Evolutionary conservation across 2,329 filamentous ascomycete genomes (phyloP), one percentile per base, ranked within the genome.

Genomic region (Calonectria honghensis): DNA sequence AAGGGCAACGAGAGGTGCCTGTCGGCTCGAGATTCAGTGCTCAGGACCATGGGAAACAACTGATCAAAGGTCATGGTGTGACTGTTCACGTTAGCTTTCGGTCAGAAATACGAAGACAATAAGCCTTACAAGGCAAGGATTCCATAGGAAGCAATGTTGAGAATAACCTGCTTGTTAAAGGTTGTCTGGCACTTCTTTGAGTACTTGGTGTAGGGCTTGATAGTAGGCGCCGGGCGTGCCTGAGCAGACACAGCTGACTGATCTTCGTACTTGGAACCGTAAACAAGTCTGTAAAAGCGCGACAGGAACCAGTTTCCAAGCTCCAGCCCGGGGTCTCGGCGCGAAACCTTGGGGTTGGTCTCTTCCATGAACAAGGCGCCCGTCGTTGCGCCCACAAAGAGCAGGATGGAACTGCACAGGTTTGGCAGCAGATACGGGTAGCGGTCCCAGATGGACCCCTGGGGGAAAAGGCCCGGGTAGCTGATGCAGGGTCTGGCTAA

Each of bases 61-160:
- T 98, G 95, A 85, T 99, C 97, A 80, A 98, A 97, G 0, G 96
- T 97, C 86, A 99, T 98, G 14, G 96, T 98, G 86, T 98, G 96
- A 87, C 96, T 98, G 81, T 41, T 75, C 35, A 31, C 37, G 18
- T 32, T 50, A 71, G 63, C 81, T 73, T 75, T 10, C 24, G 54
- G 37, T 2, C 13, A 5, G 10, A 2, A 16, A 27, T 14, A 37
- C 18, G 0, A 18, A 9, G 7, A 32, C 18, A 11, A 14, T 2
- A 14, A 27, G 93, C 32, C 95, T 91, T 90, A 98, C 96, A 98
- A 98, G 76, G 96, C 96, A 72, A 98, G 89, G 80, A 98, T 95
- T 57, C 96, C 96, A 83, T 97, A 98, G 66, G 94, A 95, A 73
- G 96, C 86, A 77, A 98, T 98, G 82, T 96, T 97, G 81, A 97